Percentiles rank a stretch among this genome's conserved stretches.
Conservation (phyloP, 441 rosid genomes). For the Corymbia citriodora region DNA sequence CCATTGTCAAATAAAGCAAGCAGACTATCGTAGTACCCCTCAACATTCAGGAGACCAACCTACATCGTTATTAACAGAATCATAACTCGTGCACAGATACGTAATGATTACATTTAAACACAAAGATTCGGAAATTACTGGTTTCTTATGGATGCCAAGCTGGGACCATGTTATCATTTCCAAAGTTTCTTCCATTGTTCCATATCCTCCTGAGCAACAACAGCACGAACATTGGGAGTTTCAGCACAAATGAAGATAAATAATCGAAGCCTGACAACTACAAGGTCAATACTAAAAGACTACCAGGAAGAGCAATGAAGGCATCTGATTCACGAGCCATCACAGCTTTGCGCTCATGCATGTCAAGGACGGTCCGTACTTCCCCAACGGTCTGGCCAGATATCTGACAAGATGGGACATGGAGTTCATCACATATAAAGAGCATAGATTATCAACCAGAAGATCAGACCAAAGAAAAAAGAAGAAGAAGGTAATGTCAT, state of each 20-base stretch:
- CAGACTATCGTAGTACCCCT: conserved; percentile 78
- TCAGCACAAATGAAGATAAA: not conserved
- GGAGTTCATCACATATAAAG: not conserved
- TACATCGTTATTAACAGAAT: conserved; percentile 11
- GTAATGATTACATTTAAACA: not conserved
- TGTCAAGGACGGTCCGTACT: conserved; percentile 74
- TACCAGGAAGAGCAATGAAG: conserved; percentile 95
- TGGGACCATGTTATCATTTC: conserved; percentile 99
- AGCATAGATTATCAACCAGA: not conserved
- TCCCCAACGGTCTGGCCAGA: conserved; percentile 91
- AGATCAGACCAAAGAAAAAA: not conserved
- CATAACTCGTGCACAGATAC: not conserved
- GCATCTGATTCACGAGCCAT: conserved; percentile 97
- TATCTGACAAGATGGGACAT: conserved; percentile 36
- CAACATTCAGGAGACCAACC: conserved; percentile 92
- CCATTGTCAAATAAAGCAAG: conserved; percentile 85
- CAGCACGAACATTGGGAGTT: not conserved
- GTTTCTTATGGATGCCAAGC: conserved; percentile 92
- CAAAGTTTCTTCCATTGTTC: conserved; percentile 92
- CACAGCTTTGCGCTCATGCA: conserved; percentile 95
- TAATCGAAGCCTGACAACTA: not conserved
- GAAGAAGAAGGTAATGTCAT: not conserved
- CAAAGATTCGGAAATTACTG: conserved; percentile 40
- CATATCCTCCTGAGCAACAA: conserved; percentile 77
- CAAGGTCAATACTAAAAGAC: not conserved